Evolutionary conservation across 805 yeast species (phyloP).

Genomic region (Saccharomycopsis oosterbeekiorum): DNA sequence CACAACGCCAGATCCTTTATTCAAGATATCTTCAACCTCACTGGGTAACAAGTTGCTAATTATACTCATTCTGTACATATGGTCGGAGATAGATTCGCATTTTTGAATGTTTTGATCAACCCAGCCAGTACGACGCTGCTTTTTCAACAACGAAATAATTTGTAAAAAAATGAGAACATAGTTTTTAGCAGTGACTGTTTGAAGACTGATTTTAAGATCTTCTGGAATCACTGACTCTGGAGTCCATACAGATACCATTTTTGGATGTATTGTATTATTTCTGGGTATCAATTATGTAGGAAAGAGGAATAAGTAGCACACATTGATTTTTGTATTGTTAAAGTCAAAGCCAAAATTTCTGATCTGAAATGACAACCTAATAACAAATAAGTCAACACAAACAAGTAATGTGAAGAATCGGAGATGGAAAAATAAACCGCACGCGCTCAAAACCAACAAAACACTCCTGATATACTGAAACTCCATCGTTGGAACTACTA

Average conservation of each 20-base stretch:
- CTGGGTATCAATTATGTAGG: neutral
- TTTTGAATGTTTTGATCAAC: slow-evolving; percentile 43
- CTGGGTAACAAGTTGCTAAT: slow-evolving; percentile 53
- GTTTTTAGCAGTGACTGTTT: slow-evolving; percentile 26
- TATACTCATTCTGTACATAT: slow-evolving; percentile 90
- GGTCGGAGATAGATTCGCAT: slow-evolving; percentile 74
- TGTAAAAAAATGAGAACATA: slow-evolving; percentile 52
- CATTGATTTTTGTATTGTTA: too few relatives aligned
- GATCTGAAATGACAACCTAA: too few relatives aligned
- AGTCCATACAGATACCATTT: slow-evolving; percentile 31
- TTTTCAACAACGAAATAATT: slow-evolving; percentile 60
- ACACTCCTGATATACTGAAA: too few relatives aligned
- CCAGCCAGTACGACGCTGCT: slow-evolving; percentile 92
- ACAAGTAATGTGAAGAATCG: too few relatives aligned
- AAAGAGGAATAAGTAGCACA: neutral
- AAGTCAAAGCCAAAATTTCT: too few relatives aligned
- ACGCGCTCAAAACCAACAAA: too few relatives aligned
- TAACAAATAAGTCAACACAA: too few relatives aligned
- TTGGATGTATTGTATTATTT: neutral
- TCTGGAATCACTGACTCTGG: slow-evolving; percentile 46
- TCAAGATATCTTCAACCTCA: slow-evolving; percentile 24
- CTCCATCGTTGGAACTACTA: too few relatives aligned
- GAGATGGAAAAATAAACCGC: too few relatives aligned
- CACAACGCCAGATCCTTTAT: slow-evolving; percentile 27
- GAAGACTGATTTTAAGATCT: slow-evolving; percentile 28